These are phyloP conservation scores for Magnusiomyces suaveolens DNA, from an alignment of 1,139 yeast species.

Conservation along the genomic window DNA sequence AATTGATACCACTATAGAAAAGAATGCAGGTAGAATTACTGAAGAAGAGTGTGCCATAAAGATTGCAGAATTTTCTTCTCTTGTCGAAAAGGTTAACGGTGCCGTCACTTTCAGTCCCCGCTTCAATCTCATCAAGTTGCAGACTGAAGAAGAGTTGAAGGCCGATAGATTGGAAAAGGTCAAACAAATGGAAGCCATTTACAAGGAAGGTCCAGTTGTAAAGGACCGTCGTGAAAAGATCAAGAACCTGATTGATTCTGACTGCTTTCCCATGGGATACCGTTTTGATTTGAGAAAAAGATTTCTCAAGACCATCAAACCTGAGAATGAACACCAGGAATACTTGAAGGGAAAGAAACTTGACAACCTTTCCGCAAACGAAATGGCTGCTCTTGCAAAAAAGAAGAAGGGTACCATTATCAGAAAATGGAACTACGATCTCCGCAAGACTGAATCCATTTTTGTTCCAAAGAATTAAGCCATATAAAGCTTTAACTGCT, in stretches of 20 bases:
- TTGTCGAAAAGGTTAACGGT: constrained; percentile 21
- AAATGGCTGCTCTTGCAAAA: constrained; percentile 9
- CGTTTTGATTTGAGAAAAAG: constrained; percentile 35
- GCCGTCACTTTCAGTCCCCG: constrained; percentile 22
- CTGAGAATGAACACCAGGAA: constrained; percentile 24
- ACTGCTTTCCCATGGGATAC: constrained; percentile 34
- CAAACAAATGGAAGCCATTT: constrained; percentile 13
- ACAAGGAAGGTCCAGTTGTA: constrained; percentile 12
- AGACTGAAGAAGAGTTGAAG: constrained; percentile 28
- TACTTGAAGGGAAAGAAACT: constrained; percentile 21
- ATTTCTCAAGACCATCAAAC: constrained; percentile 34
- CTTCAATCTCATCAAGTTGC: constrained; percentile 18
- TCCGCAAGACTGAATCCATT: constrained; percentile 34
- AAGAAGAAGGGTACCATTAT: constrained; percentile 30
- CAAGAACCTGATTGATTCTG: constrained; percentile 18
- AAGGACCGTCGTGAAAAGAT: constrained; percentile 14
- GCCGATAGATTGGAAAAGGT: constrained; percentile 28
- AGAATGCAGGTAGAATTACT: constrained; percentile 32
- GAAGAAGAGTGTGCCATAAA: constrained; percentile 21
- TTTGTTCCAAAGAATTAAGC: constrained; percentile 17
- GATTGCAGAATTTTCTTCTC: constrained; percentile 32
- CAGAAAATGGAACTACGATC: constrained; percentile 44
- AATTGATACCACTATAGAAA: constrained; percentile 43
- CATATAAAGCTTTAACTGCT: too few relatives aligned
- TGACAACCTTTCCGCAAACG: constrained; percentile 30